These are phyloP conservation scores for Quercus alba DNA, from an alignment of 306 rosid species.

Conservation along the genomic window DNA sequence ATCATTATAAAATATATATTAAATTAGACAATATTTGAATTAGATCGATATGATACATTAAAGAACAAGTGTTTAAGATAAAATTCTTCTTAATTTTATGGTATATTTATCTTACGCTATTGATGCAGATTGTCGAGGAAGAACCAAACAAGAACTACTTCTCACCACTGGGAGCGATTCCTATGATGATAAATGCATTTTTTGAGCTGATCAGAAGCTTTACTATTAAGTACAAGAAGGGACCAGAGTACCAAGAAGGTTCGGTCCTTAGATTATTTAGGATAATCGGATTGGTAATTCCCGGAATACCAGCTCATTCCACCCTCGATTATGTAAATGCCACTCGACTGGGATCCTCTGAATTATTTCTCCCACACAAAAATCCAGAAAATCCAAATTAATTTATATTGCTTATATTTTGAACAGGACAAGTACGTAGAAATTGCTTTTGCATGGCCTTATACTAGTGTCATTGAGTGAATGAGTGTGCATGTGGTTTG, in stretches of 20 bases:
- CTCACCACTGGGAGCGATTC: constrained; percentile 32
- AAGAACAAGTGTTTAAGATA: too few species aligned
- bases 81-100: neutral
- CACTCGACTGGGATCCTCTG: constrained; percentile 45
- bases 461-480: neutral
- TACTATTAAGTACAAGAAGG: constrained; percentile 30
- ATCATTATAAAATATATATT: too few species aligned
- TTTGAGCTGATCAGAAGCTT: constrained; percentile 72
- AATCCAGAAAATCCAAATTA: neutral
- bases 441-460: neutral
- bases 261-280: constrained; percentile 43
- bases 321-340: constrained; percentile 74
- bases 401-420: neutral
- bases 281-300: constrained; percentile 47
- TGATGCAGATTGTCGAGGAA: constrained; percentile 51
- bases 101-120: neutral
- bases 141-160: constrained; percentile 75
- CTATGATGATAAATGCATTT: constrained; percentile 41
- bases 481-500: neutral
- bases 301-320: constrained; percentile 59
- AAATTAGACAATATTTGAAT: too few species aligned
- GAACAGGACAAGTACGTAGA: neutral
- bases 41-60: too few species aligned
- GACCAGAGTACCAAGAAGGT: constrained; percentile 55
- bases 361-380: neutral